Conservation (phyloP, 1,284 basidiomycete species). For the Trametes pubescens region DNA sequence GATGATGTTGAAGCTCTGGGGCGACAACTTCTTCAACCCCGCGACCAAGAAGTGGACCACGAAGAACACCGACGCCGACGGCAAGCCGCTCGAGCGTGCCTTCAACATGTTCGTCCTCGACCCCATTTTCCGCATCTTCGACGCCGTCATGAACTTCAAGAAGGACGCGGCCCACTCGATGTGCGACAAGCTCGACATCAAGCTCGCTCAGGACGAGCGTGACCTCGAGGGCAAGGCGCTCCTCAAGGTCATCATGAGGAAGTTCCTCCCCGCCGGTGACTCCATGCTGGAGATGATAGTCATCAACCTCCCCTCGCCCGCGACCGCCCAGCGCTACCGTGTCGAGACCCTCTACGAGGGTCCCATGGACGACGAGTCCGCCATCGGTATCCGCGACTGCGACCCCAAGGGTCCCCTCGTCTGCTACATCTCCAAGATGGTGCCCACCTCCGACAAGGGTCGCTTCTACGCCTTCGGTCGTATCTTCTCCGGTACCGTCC, state of each 20-base stretch:
- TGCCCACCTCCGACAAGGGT: conserved; percentile 99
- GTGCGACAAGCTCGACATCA: conserved; percentile 97
- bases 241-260: conserved; percentile 99
- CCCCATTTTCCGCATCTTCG: conserved; percentile 99
- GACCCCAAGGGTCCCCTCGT: conserved; percentile 97
- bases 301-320: conserved; percentile 97
- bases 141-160: conserved; percentile 99
- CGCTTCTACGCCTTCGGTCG: conserved; percentile 99
- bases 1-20: conserved; percentile 99
- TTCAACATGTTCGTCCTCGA: conserved; percentile 98
- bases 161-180: conserved; percentile 89
- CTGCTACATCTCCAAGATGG: conserved; percentile 99
- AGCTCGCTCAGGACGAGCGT: conserved; percentile 90
- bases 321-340: conserved; percentile 97
- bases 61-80: conserved; percentile 80
- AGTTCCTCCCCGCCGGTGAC: conserved; percentile 99
- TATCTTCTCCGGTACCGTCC: conserved; percentile 99
- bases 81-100: conserved; percentile 90
- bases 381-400: conserved; percentile 98
- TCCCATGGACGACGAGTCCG: conserved; percentile 99
- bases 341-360: conserved; percentile 99
- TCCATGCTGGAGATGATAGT: conserved; percentile 99
- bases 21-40: conserved; percentile 99
- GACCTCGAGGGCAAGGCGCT: conserved; percentile 97
- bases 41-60: conserved; percentile 98